Conservation (phyloP, 768 basidiomycete species). For the Vararia minispora region DNA sequence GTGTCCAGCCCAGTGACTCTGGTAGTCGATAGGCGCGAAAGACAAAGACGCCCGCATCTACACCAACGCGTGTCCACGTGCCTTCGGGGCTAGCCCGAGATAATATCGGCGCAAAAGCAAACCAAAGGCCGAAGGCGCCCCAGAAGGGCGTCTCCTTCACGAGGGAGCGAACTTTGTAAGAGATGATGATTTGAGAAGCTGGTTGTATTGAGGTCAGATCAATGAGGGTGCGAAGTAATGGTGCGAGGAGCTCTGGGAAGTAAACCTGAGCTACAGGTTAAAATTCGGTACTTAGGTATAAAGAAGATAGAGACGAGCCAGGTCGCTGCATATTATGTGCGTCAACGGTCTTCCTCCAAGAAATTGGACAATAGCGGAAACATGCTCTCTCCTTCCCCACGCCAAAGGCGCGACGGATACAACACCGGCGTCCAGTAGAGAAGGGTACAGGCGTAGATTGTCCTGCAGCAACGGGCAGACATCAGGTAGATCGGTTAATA, state of each 20-base stretch:
- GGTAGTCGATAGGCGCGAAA: conserved; percentile 49
- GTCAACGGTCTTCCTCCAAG: conserved; percentile 29
- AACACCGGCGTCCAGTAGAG: conserved; percentile 15
- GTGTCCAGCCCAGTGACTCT: conserved; percentile 45
- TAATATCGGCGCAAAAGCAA: conserved; percentile 48
- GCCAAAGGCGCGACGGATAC: conserved; percentile 48
- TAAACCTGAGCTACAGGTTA: conserved; percentile 49
- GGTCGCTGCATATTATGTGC: conserved; percentile 75
- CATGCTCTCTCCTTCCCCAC: conserved; percentile 55
- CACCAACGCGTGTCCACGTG: conserved; percentile 16
- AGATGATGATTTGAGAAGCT: conserved; percentile 39
- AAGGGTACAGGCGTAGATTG: conserved; percentile 20
- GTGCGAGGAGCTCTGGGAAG: conserved; percentile 72
- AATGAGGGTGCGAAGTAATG: conserved; percentile 64
- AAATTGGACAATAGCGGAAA: conserved; percentile 26
- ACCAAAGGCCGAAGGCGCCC: conserved; percentile 74
- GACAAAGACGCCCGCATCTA: conserved; percentile 33
- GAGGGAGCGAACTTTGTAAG: conserved; percentile 69
- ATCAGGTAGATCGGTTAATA: conserved; percentile 70
- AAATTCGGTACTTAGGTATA: background rate
- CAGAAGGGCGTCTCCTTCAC: conserved; percentile 68
- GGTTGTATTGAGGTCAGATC: conserved; percentile 43
- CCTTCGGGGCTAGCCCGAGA: conserved; percentile 11
- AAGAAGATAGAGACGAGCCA: conserved; percentile 37
- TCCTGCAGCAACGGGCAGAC: conserved; percentile 42